Evolutionary conservation across 2,329 filamentous ascomycete genomes (phyloP).

Genomic region (Alternaria triticina): DNA sequence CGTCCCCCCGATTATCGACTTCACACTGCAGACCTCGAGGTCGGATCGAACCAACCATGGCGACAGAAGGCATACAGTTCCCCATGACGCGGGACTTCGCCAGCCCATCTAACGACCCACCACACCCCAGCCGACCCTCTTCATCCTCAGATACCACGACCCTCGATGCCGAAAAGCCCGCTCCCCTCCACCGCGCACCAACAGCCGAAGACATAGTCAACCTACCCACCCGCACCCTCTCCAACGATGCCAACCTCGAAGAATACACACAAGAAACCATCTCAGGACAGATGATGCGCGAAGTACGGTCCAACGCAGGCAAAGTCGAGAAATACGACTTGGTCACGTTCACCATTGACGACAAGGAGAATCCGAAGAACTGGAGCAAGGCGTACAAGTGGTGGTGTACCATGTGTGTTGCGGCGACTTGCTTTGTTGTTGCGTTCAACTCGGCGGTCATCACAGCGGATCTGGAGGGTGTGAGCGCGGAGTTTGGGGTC

Average conservation of each 20-base stretch:
- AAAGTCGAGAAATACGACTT: conserved; percentile 62
- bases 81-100: conserved; percentile 22
- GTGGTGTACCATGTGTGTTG: conserved; percentile 82
- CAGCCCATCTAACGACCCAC: not conserved
- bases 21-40: not conserved
- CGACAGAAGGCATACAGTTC: conserved; percentile 19
- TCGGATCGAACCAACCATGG: conserved; percentile 12
- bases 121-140: conserved; percentile 13
- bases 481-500: conserved; percentile 68
- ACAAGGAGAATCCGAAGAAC: conserved; percentile 84
- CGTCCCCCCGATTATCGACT: not conserved
- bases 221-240: conserved; percentile 71
- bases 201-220: conserved; percentile 57
- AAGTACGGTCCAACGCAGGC: conserved; percentile 61
- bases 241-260: conserved; percentile 59
- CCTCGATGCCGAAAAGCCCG: conserved; percentile 13
- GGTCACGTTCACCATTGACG: conserved; percentile 73
- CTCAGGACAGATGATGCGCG: conserved; percentile 66
- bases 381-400: conserved; percentile 81
- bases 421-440: conserved; percentile 58
- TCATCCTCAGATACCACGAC: conserved; percentile 21
- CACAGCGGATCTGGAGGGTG: conserved; percentile 74
- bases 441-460: conserved; percentile 71
- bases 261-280: conserved; percentile 71
- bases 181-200: conserved; percentile 25